Evolutionary conservation across 2,329 filamentous ascomycete genomes (phyloP).

Genomic region (Aspergillus tamarii): DNA sequence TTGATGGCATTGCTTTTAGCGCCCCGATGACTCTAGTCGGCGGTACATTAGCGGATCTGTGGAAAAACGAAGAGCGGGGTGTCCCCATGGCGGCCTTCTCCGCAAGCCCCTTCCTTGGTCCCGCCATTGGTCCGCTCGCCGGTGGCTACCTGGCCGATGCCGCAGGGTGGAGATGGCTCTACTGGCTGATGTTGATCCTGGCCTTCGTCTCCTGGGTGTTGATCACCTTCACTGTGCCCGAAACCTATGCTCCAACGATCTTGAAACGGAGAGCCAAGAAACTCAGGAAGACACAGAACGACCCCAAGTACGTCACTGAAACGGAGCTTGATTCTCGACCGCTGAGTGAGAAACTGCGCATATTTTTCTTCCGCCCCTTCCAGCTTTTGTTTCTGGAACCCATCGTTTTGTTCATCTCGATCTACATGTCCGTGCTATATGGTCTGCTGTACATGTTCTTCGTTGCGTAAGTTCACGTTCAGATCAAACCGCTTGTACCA

Average conservation of each 20-base stretch:
- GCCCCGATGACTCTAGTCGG: slow-evolving; percentile 86
- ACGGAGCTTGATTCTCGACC: slow-evolving; percentile 76
- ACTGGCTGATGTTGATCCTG: slow-evolving; percentile 84
- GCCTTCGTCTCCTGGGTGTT: slow-evolving; percentile 70
- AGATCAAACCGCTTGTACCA: neutral
- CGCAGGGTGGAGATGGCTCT: slow-evolving; percentile 78
- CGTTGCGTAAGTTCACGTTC: slow-evolving; percentile 54
- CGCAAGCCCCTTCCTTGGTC: slow-evolving; percentile 80
- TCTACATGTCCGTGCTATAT: slow-evolving; percentile 81
- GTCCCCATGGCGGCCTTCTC: slow-evolving; percentile 86
- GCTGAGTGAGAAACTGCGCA: slow-evolving; percentile 66
- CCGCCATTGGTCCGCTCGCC: slow-evolving; percentile 74
- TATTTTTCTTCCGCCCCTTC: slow-evolving; percentile 82
- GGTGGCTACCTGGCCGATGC: slow-evolving; percentile 76
- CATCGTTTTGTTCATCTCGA: slow-evolving; percentile 79
- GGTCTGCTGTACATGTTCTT: slow-evolving; percentile 58
- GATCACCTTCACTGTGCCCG: slow-evolving; percentile 85
- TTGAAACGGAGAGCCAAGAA: slow-evolving; percentile 71
- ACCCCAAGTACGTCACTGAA: slow-evolving; percentile 73
- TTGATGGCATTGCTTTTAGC: slow-evolving; percentile 82
- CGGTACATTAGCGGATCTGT: slow-evolving; percentile 81
- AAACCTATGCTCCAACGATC: slow-evolving; percentile 83
- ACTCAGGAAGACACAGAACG: slow-evolving; percentile 69
- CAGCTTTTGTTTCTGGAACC: slow-evolving; percentile 82
- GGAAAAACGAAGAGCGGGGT: slow-evolving; percentile 79